Evolutionary conservation across 768 basidiomycete species (phyloP), one percentile per base, ranked within the genome.

Genomic region (Suillus subalutaceus): DNA sequence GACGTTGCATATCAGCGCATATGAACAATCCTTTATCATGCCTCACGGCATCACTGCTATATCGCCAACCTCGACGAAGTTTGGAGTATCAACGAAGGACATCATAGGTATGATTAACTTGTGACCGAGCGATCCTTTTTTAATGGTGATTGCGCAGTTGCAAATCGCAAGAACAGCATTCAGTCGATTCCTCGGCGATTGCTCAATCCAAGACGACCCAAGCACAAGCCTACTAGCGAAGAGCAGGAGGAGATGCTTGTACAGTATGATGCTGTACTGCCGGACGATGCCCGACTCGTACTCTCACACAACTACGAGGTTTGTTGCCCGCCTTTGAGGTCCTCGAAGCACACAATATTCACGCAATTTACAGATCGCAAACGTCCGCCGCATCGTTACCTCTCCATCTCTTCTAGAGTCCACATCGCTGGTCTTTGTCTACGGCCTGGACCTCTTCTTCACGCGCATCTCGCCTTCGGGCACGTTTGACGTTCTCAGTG

Each of bases 401-500:
- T 85, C 93, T 0, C 93, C 96, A 0, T 89, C 96, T 0, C 83
- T 93, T 3, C 86, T 97, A 32, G 97, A 99, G 77, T 96, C 94
- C 6, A 98, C 95, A 0, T 95, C 95, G 0, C 79, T 98, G 7
- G 86, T 98, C 35, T 88, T 98, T 72, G 87, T 89, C 1, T 89
- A 90, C 71, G 96, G 97, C 6, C 83, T 96, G 9, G 97, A 99
- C 78, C 82, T 98, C 69, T 98, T 98, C 84, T 80, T 89, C 35
- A 93, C 93, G 13, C 86, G 94, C 18, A 84, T 93, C 5, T 86
- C 92, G 46, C 94, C 96, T 2, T 96, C 94, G 13, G 88, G 87
- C 48, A 94, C 94, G 23, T 99, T 99, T 72, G 97, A 99, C 73
- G 89, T 97, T 32, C 85, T 99, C 9, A 93, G 86, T 71, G 92